Base-by-base conservation (phyloP, 306 rosid genomes). In the Canavalia ensiformis region DNA sequence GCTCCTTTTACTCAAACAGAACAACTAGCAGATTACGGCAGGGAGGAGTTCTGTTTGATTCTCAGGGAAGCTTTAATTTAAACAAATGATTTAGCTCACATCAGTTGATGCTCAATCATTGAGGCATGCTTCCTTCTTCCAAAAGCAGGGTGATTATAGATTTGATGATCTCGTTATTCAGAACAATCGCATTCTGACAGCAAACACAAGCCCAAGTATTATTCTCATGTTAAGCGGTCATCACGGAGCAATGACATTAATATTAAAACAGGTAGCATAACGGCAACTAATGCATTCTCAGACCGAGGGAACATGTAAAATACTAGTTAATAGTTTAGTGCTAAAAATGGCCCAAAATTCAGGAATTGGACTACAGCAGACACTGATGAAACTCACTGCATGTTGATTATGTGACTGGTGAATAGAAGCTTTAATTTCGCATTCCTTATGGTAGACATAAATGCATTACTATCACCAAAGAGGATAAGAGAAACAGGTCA, bases 111-210 rank as follows among this genome's bases (percentile, higher is more conserved):
- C 62, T 65, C 75, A 73, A 81, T 84, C 72, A 84, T 73, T 87
- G 84, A 52, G 81, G 82, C 49, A 72, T 67, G 55, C 41, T 90
- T 66, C 89, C 94, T 90, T 95, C 99, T 90, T 95, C 99, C 72
- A 92, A 68, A 84, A 95, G 87, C 85, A 95, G 83, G 83, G 84
- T 92, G 84, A 95, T 88, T 58, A 95, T 92, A 47, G 99, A 92
- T 82, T 86, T 90, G 5, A 95, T 68, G 72, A 95, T 90, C 87
- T 90, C 94, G 37, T 91, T 89, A 82, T 91, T 82, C 80, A 78
- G 84, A 78, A 82, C 86, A 7, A 85, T 78, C 41, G 84, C 86
- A 65, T 84, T 84, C 97, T 94, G 90, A 76, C 71, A 72, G 77
- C 25, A 39, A 49, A 69, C 69, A 42, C 65, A 66, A 76, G 65